Evolutionary conservation across 495 filamentous ascomycete species (phyloP), one percentile per base, ranked within the genome.

Genomic region (Usnea hakonensis): DNA sequence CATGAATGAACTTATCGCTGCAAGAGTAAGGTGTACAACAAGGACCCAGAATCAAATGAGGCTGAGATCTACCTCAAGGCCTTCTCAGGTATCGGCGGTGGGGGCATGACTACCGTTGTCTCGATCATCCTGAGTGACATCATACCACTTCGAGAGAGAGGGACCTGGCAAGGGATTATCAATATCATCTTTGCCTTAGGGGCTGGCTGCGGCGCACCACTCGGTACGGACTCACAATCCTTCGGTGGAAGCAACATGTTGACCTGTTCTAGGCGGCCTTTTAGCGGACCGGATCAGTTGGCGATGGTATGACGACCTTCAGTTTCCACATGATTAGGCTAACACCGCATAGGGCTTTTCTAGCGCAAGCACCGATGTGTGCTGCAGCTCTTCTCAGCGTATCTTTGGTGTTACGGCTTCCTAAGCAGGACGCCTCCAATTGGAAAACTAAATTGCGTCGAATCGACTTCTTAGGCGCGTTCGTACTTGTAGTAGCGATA

Each of bases 61-160:
- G 61, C 58, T 65, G 40, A 65, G 46, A 6, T 43, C 60, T 36
- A 35, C 10, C 40, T 57, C 1, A 26, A 74, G 72, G 72, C 75
- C 9, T 84, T 87, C 65, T 81, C 86, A 67, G 90, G 90, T 7
- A 84, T 92, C 63, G 90, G 90, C 14, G 91, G 90, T 26, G 90
- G 89, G 32, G 91, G 90, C 26, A 93, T 95, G 89, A 90, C 86
- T 5, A 87, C 87, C 6, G 83, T 94, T 55, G 88, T 88, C 48
- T 83, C 75, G 59, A 93, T 96, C 56, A 72, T 96, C 36, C 72
- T 95, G 62, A 88, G 83, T 57, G 91, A 96, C 70, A 79, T 92
- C 21, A 80, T 95, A 5, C 79, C 88, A 11, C 76, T 95, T 56
- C 78, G 87, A n/a, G 85, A 91, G 57, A 73, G 90, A 64, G 90